Evolutionary conservation across 345 rosid genomes (phyloP).

Genomic region (Triadica sebifera): DNA sequence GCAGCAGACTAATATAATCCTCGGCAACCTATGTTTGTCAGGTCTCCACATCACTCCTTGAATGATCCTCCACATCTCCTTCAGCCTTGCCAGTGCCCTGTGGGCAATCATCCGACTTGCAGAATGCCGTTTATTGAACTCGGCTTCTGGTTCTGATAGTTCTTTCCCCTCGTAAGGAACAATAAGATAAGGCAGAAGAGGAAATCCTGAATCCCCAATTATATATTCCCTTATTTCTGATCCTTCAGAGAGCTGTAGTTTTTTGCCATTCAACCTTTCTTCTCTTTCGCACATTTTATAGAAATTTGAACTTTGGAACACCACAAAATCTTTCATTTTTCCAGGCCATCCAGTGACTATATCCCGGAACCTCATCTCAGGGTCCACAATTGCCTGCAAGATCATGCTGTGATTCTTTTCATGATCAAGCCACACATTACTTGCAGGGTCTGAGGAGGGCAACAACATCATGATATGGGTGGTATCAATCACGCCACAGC

Average conservation of each 20-base stretch:
- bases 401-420: constrained; percentile 62
- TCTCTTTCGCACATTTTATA: constrained; percentile 45
- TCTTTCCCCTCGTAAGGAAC: constrained; percentile 49
- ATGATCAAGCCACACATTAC: constrained; percentile 48
- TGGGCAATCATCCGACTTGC: constrained; percentile 48
- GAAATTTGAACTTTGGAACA: constrained; percentile 50
- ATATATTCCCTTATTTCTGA: constrained; percentile 54
- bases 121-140: constrained; percentile 46
- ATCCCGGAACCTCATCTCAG: constrained; percentile 57
- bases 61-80: constrained; percentile 60
- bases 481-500: constrained; percentile 58
- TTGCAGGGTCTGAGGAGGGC: constrained; percentile 46
- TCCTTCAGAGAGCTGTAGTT: constrained; percentile 36
- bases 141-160: constrained; percentile 30
- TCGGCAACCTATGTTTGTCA: constrained; percentile 53
- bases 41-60: constrained; percentile 69
- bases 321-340: constrained; percentile 40
- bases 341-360: constrained; percentile 78
- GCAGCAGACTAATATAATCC: constrained; percentile 66
- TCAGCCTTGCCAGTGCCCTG: constrained; percentile 50
- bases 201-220: constrained; percentile 56
- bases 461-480: constrained; percentile 56
- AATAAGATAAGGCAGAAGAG: constrained; percentile 55
- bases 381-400: constrained; percentile 58
- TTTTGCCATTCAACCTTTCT: constrained; percentile 48